Evolutionary conservation across 2,329 filamentous ascomycete genomes (phyloP), one percentile per base, ranked within the genome.

Genomic region (Talaromyces sp.): DNA sequence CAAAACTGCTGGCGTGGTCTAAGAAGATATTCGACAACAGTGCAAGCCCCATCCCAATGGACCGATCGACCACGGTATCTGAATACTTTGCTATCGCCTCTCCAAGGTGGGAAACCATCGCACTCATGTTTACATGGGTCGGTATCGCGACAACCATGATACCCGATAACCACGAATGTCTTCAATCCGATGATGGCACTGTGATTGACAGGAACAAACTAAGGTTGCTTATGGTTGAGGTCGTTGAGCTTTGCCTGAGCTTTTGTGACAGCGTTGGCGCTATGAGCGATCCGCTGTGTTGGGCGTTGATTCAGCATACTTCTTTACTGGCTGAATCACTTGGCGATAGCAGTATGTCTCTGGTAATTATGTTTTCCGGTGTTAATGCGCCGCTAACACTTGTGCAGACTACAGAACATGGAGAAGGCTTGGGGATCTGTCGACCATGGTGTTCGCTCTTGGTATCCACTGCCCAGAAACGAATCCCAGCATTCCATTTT

Each of bases 391-490:
- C 19, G 28, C n/a, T 57, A 9, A 57, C 3, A 36, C 28, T 4
- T 56, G 9, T 32, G 54, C 25, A 79, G 78, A 78, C 58, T 79
- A 78, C 42, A 69, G 73, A 32, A 73, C 76, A 2, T 81, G 78
- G 77, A 70, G 76, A 32, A 73, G 70, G 27, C 68, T 80, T 0
- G 79, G 79, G 19, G 78, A 81, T 60, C 69, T 81, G 3, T 73
- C 73, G 1, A 76, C 72, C 39, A 73, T 77, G 0, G 63, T 80
- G 1, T 79, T 76, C 56, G 77, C 78, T 1, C 68, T 80, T 3
- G 79, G 78, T 2, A 75, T 80, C 47, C 79, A 81, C 60, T 71
- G 81, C 32, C 66, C 73, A 25, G 55, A 62, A 42, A 15, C 19
- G 22, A 57, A 59, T 25, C 57, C 57, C 15, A 17, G 64, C 68